A percentile compares a stretch with the other conserved stretches of the same genome.
Conservation (phyloP, 257 asterid genomes). For the Linderniella brevidens region DNA sequence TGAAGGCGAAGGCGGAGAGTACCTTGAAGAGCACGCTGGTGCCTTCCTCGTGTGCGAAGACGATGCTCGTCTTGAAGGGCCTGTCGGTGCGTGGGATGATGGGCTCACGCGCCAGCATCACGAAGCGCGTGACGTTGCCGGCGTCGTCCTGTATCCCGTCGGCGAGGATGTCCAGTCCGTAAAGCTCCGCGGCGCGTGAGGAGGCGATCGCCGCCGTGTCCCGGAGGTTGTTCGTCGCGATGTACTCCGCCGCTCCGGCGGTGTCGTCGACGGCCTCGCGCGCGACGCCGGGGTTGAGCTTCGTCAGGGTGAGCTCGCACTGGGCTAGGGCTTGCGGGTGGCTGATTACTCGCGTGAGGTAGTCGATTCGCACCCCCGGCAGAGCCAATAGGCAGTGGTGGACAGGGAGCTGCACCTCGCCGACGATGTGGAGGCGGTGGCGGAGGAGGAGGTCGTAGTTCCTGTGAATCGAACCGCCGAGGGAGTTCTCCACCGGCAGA, state of each 20-base stretch:
- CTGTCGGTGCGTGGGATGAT: slow-evolving; percentile 68
- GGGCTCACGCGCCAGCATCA: slow-evolving; percentile 85
- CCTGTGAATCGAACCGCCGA: slow-evolving; percentile 87
- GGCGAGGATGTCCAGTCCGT: slow-evolving; percentile 43
- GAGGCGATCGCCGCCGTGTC: slow-evolving; percentile 88
- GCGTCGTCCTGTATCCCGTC: slow-evolving; percentile 82
- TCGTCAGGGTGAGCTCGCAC: slow-evolving; percentile 67
- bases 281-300: slow-evolving; percentile 35
- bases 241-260: slow-evolving; percentile 77
- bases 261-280: slow-evolving; percentile 84
- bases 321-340: slow-evolving; percentile 87
- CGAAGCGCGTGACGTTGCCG: slow-evolving; percentile 71
- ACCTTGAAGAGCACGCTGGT: slow-evolving; percentile 71
- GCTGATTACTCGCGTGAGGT: slow-evolving; percentile 57
- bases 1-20: slow-evolving; percentile 65
- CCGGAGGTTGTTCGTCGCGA: slow-evolving; percentile 40
- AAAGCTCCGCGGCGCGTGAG: slow-evolving; percentile 70
- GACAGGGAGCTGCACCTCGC: slow-evolving; percentile 79
- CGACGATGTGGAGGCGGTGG: slow-evolving; percentile 90
- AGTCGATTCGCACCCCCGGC: slow-evolving; percentile 51
- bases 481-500: slow-evolving; percentile 75
- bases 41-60: slow-evolving; percentile 71
- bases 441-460: slow-evolving; percentile 94
- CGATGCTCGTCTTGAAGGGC: slow-evolving; percentile 91
- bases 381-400: slow-evolving; percentile 84